Evolutionary conservation across 208 protist genomes (phyloP).

Genomic region (Wallacemonas sp.): DNA sequence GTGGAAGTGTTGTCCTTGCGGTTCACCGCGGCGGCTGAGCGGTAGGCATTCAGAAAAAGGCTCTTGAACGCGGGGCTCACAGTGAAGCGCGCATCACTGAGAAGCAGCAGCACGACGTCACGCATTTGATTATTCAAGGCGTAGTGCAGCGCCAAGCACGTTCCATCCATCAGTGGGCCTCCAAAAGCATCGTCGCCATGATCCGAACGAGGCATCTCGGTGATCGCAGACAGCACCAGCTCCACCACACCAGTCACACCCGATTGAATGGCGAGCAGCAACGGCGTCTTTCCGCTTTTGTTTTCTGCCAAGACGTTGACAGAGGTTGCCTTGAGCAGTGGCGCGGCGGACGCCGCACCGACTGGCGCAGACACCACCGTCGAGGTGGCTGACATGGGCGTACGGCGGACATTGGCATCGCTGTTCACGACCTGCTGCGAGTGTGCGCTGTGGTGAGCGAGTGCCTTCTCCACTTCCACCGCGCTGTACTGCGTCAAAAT

Average conservation of each 20-base stretch:
- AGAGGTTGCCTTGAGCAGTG: conserved; percentile 3
- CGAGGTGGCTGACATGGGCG: no score
- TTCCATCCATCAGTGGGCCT: conserved; percentile 66
- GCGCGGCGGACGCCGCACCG: no score
- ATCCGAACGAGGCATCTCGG: conserved; percentile 14
- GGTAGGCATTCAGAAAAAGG: conserved; percentile 6
- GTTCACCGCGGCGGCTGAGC: neutral
- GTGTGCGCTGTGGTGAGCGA: conserved; percentile 12
- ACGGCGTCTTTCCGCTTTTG: conserved; percentile 58
- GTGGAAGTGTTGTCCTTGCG: neutral
- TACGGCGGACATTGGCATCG: no score
- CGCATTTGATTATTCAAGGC: conserved; percentile 52
- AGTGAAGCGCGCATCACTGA: conserved; percentile 43
- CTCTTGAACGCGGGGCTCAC: conserved; percentile 22
- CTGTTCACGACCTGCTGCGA: neutral
- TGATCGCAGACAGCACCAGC: conserved; percentile 52
- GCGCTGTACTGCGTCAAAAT: conserved; percentile 75
- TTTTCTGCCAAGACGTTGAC: conserved; percentile 44
- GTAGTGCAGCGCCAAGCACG: conserved; percentile 59
- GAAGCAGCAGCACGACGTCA: conserved; percentile 58
- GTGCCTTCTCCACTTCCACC: conserved; percentile 55
- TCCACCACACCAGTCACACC: conserved; percentile 52
- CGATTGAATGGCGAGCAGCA: conserved; percentile 70
- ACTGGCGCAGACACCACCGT: no score
- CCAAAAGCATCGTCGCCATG: conserved; percentile 15